These are phyloP conservation scores for Capronia americana DNA, from an alignment of 2,329 filamentous ascomycete species.

Conservation along the genomic window DNA sequence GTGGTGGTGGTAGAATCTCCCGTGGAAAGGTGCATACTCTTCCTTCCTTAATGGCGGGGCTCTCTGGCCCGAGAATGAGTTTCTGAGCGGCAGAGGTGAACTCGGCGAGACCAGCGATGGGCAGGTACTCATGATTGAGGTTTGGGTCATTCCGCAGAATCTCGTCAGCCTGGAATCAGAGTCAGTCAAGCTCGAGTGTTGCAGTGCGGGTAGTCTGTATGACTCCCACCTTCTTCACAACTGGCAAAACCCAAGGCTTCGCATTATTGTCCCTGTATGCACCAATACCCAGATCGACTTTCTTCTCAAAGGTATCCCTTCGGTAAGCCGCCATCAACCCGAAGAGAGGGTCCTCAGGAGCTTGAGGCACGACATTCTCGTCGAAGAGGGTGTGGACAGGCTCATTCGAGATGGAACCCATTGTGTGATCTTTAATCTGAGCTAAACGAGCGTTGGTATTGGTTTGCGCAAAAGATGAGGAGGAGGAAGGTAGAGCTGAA, in stretches of 20 bases:
- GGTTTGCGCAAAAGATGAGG: slow-evolving; percentile 53
- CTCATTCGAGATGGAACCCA: slow-evolving; percentile 58
- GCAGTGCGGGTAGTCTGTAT: neutral
- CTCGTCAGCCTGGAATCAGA: slow-evolving; percentile 75
- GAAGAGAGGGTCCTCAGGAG: slow-evolving; percentile 94
- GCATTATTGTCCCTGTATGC: slow-evolving; percentile 94
- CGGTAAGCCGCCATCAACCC: slow-evolving; percentile 87
- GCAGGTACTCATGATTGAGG: slow-evolving; percentile 97
- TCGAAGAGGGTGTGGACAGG: slow-evolving; percentile 68
- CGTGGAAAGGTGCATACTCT: slow-evolving; percentile 59
- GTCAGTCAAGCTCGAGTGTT: slow-evolving; percentile 5
- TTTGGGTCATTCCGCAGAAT: slow-evolving; percentile 85
- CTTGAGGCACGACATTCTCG: slow-evolving; percentile 79
- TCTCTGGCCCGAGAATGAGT: slow-evolving; percentile 80
- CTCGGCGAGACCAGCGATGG: slow-evolving; percentile 84
- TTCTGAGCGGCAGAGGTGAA: slow-evolving; percentile 92
- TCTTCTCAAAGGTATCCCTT: slow-evolving; percentile 75
- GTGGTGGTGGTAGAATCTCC: neutral
- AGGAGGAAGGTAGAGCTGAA: slow-evolving; percentile 42
- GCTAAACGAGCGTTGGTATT: slow-evolving; percentile 56
- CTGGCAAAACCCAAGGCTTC: slow-evolving; percentile 95
- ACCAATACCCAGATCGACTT: slow-evolving; percentile 94
- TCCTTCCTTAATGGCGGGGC: slow-evolving; percentile 82
- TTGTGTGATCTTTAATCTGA: slow-evolving; percentile 71
- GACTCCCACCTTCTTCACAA: slow-evolving; percentile 82